Conservation (phyloP, 345 rosid genomes). For the Gynandropsis gynandra region DNA sequence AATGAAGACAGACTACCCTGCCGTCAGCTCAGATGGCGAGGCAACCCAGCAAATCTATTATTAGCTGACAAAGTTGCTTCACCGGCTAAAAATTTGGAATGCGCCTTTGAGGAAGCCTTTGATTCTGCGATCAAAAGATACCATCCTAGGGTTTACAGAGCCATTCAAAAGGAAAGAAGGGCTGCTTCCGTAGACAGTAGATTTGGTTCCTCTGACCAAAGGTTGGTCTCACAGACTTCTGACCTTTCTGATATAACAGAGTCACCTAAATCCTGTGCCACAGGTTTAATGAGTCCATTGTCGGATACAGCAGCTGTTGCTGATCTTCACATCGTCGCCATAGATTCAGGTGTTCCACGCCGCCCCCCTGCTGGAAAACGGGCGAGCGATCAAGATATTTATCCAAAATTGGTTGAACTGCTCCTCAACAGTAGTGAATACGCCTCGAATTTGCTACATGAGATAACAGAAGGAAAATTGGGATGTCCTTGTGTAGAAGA, state of each 20-base stretch:
- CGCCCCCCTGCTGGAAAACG: conserved; percentile 98
- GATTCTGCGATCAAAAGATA: conserved; percentile 70
- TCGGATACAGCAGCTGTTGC: conserved; percentile 39
- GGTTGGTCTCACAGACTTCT: conserved; percentile 43
- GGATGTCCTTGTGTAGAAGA: conserved; percentile 47
- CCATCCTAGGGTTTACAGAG: conserved; percentile 66
- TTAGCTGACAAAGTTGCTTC: conserved; percentile 59
- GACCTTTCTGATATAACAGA: conserved; percentile 63
- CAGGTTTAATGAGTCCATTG: conserved; percentile 42
- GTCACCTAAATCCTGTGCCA: conserved; percentile 50
- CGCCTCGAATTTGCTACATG: conserved; percentile 63
- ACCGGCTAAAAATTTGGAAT: conserved; percentile 30
- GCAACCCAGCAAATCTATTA: conserved; percentile 87
- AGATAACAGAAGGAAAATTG: conserved; percentile 73
- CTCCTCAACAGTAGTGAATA: conserved; percentile 68
- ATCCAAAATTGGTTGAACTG: conserved; percentile 90
- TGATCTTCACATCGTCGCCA: conserved; percentile 66
- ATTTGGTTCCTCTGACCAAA: conserved; percentile 36
- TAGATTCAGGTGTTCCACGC: conserved; percentile 95
- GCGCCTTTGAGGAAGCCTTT: conserved; percentile 56
- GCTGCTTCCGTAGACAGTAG: conserved; percentile 72
- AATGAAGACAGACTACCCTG: conserved; percentile 97
- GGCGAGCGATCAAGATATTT: conserved; percentile 74
- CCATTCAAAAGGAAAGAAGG: conserved; percentile 83
- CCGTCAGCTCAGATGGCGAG: conserved; percentile 94